phyloP scores from a whole-genome alignment of 2,329 filamentous ascomycete species.

The Samsoniella hepiali region DNA sequence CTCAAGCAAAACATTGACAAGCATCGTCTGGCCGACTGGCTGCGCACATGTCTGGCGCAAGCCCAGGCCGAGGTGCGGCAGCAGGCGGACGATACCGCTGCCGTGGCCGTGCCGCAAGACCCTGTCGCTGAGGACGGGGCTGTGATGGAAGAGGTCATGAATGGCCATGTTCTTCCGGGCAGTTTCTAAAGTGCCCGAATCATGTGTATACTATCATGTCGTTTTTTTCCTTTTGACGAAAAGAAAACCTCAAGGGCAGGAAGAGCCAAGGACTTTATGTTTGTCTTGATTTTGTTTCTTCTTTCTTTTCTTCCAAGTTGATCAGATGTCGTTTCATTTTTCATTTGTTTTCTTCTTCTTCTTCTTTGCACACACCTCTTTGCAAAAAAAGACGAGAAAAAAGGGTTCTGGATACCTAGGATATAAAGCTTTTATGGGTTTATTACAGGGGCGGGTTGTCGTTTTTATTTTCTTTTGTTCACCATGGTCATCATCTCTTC shows the following conservation, averaged over 20 bases:
- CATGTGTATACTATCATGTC: background rate
- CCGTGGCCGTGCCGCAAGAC: background rate
- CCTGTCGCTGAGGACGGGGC: background rate
- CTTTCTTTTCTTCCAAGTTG: conserved; percentile 1
- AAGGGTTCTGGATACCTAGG: conserved; percentile 10
- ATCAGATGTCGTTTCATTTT: background rate
- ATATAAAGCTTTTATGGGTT: background rate
- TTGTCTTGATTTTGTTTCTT: background rate
- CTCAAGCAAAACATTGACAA: conserved; percentile 65
- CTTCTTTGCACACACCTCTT: conserved; percentile 14
- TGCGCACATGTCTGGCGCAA: conserved; percentile 36
- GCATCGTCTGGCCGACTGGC: conserved; percentile 68
- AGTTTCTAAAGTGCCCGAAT: conserved; percentile 6
- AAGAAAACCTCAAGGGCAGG: background rate
- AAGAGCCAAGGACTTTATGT: background rate
- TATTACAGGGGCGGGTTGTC: background rate
- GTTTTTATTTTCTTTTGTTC: conserved; percentile 1
- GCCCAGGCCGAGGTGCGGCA: conserved; percentile 36
- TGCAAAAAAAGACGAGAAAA: background rate
- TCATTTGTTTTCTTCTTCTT: conserved; percentile 4
- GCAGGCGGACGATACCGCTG: conserved; percentile 28
- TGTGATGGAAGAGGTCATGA: conserved; percentile 16
- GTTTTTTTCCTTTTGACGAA: background rate
- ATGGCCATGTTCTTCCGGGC: conserved; percentile 14
- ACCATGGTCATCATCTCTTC: conserved; percentile 6